phyloP scores from a whole-genome alignment of 805 yeast genomes.

The Diddensiella transvaalensis region DNA sequence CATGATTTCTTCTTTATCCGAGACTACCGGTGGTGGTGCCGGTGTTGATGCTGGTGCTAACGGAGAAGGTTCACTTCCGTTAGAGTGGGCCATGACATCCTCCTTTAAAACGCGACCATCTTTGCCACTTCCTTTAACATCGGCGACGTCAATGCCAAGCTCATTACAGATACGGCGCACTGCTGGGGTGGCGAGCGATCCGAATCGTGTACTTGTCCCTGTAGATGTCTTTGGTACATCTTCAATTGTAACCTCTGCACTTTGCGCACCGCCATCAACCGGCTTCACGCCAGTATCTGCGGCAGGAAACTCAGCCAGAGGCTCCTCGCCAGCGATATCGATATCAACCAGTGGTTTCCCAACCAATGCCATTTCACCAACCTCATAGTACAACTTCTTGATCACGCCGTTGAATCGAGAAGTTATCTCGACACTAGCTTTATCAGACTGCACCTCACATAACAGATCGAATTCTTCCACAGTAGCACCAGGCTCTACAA shows the following conservation, averaged over 20 bases:
- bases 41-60: constrained; percentile 8
- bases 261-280: constrained; percentile 1
- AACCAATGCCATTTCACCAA: constrained; percentile 35
- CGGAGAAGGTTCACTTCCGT: background rate
- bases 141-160: constrained; percentile 24
- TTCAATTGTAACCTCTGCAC: constrained; percentile 4
- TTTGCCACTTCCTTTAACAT: constrained; percentile 32
- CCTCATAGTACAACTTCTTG: constrained; percentile 33
- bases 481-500: constrained; percentile 35
- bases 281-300: constrained; percentile 1
- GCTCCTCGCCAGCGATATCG: constrained; percentile 27
- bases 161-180: constrained; percentile 33
- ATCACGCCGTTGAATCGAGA: constrained; percentile 34
- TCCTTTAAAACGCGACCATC: constrained; percentile 35
- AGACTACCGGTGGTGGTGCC: constrained; percentile 4
- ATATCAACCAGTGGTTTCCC: constrained; percentile 35
- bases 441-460: constrained; percentile 36
- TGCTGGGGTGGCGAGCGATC: constrained; percentile 34
- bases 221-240: background rate
- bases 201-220: background rate
- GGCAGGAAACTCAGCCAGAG: background rate
- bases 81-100: constrained; percentile 24
- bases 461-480: constrained; percentile 35
- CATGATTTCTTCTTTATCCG: constrained; percentile 8
- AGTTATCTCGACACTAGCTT: constrained; percentile 36